Evolutionary conservation across 31 red algal genomes (phyloP), one percentile per base, ranked within the genome.

Genomic region (Asparagopsis taxiformis): DNA sequence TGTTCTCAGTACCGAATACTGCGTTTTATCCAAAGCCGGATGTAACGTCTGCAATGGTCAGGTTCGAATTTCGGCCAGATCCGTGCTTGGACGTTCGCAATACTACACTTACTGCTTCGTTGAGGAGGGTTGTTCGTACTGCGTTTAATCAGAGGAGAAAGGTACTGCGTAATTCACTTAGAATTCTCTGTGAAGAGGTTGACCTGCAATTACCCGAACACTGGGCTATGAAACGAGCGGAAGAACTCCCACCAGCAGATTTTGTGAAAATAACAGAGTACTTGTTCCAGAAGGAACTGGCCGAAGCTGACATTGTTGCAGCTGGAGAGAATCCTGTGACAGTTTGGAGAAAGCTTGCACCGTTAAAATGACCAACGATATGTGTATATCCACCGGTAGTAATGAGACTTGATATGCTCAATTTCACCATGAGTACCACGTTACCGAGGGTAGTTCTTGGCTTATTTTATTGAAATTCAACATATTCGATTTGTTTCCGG

Each of bases 61-160:
- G 62, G 2, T 59, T 96, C 2, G 72, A 87, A 20, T 80, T 96
- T 30, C 26, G 31, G 35, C 32, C 58, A 51, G 51, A 86, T 37
- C 24, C 54, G 54, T 33, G 35, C 3, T 50, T 70, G 25, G 86
- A 77, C 56, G 49, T 34, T 0, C 49, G 59, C 36, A 59, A 90
- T 36, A 41, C 67, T 51, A 55, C 77, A 16, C 15, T 70, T 63
- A 69, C 48, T 31, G 19, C 54, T 0, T 60, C 65, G 0, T 33
- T 96, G 49, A 65, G 80, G 7, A 75, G 29, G 15, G 80, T 96
- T 10, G 74, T 96, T 15, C 58, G 72, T 44, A 57, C 38, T 2
- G 86, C 85, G 13, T 96, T 96, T 59, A 81, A 96, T 39, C 92
- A 96, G 63, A 63, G 92, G 38, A 48, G 92, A 15, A 96, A 96